Evolutionary conservation across 495 filamentous ascomycete genomes (phyloP), one percentile per base, ranked within the genome.

Genomic region (Bacidia rubella): DNA sequence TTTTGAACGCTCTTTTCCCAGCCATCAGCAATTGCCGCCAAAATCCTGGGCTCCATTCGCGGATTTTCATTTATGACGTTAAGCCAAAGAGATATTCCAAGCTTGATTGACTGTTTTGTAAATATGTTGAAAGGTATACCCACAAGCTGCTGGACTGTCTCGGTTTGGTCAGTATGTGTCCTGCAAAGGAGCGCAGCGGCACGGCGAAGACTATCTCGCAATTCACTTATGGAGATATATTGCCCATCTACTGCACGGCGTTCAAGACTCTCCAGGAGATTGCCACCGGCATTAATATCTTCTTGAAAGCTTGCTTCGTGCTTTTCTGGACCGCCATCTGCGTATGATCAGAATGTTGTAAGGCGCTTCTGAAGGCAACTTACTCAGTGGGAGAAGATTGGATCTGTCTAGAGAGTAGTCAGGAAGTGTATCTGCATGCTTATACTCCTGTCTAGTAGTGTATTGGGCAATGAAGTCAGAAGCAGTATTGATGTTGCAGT

Each of bases 51-150:
- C 62, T 95, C 86, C 68, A 94, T 79, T 44, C 74, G 75, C 15
- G 90, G 89, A 61, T 95, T 97, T 61, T 97, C 93, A 62, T 97
- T 90, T 58, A 97, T 96, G 5, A 96, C 83, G 24, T 90, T 88
- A 41, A 95, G 77, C 93, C 93, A 99, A 9, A 97, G 75, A 17
- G 90, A 95, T 26, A 97, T 82, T 17, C 93, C 93, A 9, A 95
- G 79, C 60, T 95, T 93, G 63, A 99, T 92, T 15, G 87, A 86
- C 62, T 94, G 87, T 66, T 93, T 95, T 3, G 84, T 90, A 64
- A 99, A 97, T 21, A 92, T 77, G 25, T 75, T 74, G 68, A 97
- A 99, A 1, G 93, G 93, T 55, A 97, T 86, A 44, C 76, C 76
- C 50, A 99, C 92, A 24, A 99, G 73, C 61, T 90, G 83, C 57